Evolutionary conservation across 257 asterid genomes (phyloP), one percentile per base, ranked within the genome.

Genomic region (Hygrophila difformis): DNA sequence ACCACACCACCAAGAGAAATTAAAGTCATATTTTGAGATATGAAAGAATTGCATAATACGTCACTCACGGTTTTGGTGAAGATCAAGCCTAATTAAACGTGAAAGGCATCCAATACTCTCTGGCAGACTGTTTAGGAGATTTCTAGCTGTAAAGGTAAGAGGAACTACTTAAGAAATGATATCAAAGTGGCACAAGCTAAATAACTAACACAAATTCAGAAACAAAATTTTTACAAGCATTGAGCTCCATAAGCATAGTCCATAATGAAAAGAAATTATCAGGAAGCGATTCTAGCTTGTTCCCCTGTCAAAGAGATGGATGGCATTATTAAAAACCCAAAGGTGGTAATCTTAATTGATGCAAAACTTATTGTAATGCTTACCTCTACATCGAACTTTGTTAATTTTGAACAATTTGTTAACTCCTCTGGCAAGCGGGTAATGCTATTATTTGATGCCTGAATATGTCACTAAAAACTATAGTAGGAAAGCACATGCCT

Each of bases 51-150:
- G 21, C 29, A 44, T 13, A 50, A 17, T 53, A 39, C 18, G 24
- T 15, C 33, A 67, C 98, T 73, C 70, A 89, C 98, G 79, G 73
- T 89, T 89, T 62, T 77, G 94, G 68, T 89, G 92, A 58, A 89
- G 83, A 61, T 89, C 82, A 37, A 85, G 84, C 68, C 98, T 81
- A 62, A 85, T 65, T 70, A 89, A 55, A 44, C 84, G 84, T 43
- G 86, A 61, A 62, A 89, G 94, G 55, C 73, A 55, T 59, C 96
- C 96, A 52, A 85, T 75, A 64, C 71, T 82, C 63, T 85, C 92
- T 5, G 98, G 94, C 43, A 89, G 71, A 49, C 69, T 56, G 58
- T 65, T 76, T 39, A 89, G 71, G 57, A 67, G 36, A 51, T 88
- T 88, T 69, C 67, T 88, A 6, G 97, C 97, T 82, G 78, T 59